Conservation (phyloP, 805 yeast species). For the Saccharomycopsis capsularis region DNA sequence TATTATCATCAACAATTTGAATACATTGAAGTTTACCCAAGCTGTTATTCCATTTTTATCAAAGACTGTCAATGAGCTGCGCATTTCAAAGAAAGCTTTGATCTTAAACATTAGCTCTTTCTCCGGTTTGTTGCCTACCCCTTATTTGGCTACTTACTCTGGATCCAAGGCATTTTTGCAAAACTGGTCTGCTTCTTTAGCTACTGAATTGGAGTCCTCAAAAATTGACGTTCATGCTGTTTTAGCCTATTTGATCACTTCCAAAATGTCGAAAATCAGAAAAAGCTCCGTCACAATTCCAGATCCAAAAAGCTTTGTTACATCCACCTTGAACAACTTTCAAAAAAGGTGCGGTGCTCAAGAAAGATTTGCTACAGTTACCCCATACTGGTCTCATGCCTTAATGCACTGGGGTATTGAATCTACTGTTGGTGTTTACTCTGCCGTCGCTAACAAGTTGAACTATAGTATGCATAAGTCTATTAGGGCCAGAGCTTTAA, state of each 20-base stretch:
- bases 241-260: slow-evolving; percentile 83
- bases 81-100: slow-evolving; percentile 49
- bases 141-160: slow-evolving; percentile 85
- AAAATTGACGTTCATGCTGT: slow-evolving; percentile 82
- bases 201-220: slow-evolving; percentile 67
- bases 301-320: slow-evolving; percentile 71
- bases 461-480: slow-evolving; percentile 72
- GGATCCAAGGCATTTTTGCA: slow-evolving; percentile 96
- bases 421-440: slow-evolving; percentile 74
- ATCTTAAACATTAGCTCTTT: slow-evolving; percentile 95
- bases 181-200: slow-evolving; percentile 83
- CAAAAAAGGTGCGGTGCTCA: slow-evolving; percentile 93
- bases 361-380: slow-evolving; percentile 75
- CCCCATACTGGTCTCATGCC: slow-evolving; percentile 95
- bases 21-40: slow-evolving; percentile 79
- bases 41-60: slow-evolving; percentile 66
- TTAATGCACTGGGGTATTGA: slow-evolving; percentile 79
- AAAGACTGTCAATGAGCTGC: slow-evolving; percentile 38
- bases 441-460: slow-evolving; percentile 57
- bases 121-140: slow-evolving; percentile 91
- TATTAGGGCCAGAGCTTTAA: slow-evolving; percentile 77
- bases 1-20: slow-evolving; percentile 76
- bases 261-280: slow-evolving; percentile 92
- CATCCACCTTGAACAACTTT: slow-evolving; percentile 55
- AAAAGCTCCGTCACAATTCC: slow-evolving; percentile 73